Conservation (phyloP, 441 rosid species). For the Croton setiger region DNA sequence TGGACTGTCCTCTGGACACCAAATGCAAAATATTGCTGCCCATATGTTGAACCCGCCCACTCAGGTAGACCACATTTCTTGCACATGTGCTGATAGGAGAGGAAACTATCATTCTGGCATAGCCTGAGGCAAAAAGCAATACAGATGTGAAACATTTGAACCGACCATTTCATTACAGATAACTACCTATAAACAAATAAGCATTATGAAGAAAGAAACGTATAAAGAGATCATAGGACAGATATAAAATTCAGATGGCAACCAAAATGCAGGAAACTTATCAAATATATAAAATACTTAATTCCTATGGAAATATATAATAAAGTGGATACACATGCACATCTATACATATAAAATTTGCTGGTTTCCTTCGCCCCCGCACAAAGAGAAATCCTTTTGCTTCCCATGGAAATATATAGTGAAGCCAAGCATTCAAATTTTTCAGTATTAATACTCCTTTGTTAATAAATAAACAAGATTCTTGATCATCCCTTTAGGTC, state of each 20-base stretch:
- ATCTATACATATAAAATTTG: neutral
- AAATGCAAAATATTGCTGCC: slow-evolving; percentile 35
- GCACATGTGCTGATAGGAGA: slow-evolving; percentile 50
- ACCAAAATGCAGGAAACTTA: neutral
- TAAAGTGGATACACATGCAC: neutral
- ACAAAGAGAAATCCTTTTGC: neutral
- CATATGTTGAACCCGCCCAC: slow-evolving; percentile 32
- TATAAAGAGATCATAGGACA: neutral
- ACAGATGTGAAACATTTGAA: slow-evolving; percentile 1
- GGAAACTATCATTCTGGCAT: slow-evolving; percentile 48
- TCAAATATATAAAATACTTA: neutral
- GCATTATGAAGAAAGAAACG: neutral
- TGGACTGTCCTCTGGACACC: slow-evolving; percentile 37
- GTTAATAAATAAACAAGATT: neutral
- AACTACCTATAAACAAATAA: neutral
- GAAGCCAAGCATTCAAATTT: neutral
- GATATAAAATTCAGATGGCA: neutral
- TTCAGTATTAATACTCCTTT: neutral
- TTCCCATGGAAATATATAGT: neutral
- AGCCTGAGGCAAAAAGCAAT: slow-evolving; percentile 31
- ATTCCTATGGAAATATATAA: neutral
- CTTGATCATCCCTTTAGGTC: too few species aligned
- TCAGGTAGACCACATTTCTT: slow-evolving; percentile 44
- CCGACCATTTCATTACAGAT: slow-evolving; percentile 13
- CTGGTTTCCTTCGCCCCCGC: neutral